phyloP scores from a whole-genome alignment of 2,329 filamentous ascomycete species.

The Fusarium sp. region DNA sequence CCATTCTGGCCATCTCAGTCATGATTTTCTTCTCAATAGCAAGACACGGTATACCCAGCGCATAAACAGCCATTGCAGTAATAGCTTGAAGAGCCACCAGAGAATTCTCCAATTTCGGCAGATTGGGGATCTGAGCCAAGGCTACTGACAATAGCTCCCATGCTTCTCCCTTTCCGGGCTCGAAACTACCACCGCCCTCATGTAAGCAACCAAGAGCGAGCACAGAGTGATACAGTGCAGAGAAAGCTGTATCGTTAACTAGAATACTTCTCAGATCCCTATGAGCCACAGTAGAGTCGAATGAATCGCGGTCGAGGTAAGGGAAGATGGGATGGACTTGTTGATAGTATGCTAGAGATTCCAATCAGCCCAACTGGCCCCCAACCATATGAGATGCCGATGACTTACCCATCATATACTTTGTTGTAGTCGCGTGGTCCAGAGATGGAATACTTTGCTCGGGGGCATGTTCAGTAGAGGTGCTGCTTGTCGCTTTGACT shows the following conservation, averaged over 20 bases:
- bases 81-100: constrained; percentile 34
- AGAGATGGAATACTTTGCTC: neutral
- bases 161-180: constrained; percentile 35
- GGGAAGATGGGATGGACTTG: constrained; percentile 37
- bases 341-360: constrained; percentile 31
- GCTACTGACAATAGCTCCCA: constrained; percentile 36
- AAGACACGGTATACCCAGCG: constrained; percentile 23
- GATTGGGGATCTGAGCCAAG: constrained; percentile 10
- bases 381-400: neutral
- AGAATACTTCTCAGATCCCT: neutral
- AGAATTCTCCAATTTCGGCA: constrained; percentile 12
- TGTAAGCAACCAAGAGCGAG: constrained; percentile 34
- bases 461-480: neutral
- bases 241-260: constrained; percentile 19
- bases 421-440: constrained; percentile 1
- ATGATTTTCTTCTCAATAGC: constrained; percentile 34
- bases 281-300: constrained; percentile 14
- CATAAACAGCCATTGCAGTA: constrained; percentile 22
- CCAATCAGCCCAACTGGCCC: rapidly evolving
- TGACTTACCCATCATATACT: constrained; percentile 21
- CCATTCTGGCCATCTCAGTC: constrained; percentile 28
- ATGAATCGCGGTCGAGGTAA: constrained; percentile 15
- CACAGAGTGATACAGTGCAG: constrained; percentile 32
- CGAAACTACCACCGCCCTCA: constrained; percentile 31
- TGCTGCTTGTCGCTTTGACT: constrained; percentile 27